These are phyloP conservation scores for Phalaenopsis hybrid DNA, from an alignment of 116 monocot genomes.

Conservation along the genomic window DNA sequence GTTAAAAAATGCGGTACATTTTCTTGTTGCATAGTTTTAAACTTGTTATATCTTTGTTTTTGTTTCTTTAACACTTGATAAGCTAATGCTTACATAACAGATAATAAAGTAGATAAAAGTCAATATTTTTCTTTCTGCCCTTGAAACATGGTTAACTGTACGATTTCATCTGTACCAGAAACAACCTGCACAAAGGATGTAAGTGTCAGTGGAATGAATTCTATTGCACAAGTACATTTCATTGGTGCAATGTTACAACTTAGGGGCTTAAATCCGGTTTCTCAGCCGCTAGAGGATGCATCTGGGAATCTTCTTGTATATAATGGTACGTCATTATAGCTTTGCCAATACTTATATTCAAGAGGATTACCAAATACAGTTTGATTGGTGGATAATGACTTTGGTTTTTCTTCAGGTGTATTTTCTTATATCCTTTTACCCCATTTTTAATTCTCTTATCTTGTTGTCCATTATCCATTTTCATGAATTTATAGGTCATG, in stretches of 20 bases:
- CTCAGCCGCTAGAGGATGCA: conserved; percentile 57
- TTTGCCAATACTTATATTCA: not conserved
- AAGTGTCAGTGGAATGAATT: conserved; percentile 2
- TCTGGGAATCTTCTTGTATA: conserved; percentile 75
- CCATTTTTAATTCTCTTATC: not conserved
- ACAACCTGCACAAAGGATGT: conserved; percentile 5
- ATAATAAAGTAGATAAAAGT: conserved; percentile 8
- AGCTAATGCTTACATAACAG: conserved; percentile 7
- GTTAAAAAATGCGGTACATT: conserved; percentile 9
- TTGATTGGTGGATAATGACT: not conserved
- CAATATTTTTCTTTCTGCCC: not conserved
- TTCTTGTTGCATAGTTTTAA: not conserved
- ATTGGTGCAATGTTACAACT: conserved; percentile 85
- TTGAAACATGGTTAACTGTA: conserved; percentile 2
- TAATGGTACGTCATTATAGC: conserved; percentile 46
- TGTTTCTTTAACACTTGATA: not conserved
- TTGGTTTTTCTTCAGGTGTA: not conserved
- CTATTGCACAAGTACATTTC: conserved; percentile 42
- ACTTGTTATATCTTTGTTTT: not conserved
- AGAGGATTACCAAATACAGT: not conserved
- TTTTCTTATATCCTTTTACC: not conserved
- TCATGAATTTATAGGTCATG: not conserved
- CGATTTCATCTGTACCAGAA: conserved; percentile 15
- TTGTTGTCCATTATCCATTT: not conserved
- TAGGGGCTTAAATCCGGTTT: conserved; percentile 49